Evolutionary conservation across 371 early-diverging fungal species (phyloP), one percentile per base, ranked within the genome.

Genomic region (Actinomortierella wolfii): DNA sequence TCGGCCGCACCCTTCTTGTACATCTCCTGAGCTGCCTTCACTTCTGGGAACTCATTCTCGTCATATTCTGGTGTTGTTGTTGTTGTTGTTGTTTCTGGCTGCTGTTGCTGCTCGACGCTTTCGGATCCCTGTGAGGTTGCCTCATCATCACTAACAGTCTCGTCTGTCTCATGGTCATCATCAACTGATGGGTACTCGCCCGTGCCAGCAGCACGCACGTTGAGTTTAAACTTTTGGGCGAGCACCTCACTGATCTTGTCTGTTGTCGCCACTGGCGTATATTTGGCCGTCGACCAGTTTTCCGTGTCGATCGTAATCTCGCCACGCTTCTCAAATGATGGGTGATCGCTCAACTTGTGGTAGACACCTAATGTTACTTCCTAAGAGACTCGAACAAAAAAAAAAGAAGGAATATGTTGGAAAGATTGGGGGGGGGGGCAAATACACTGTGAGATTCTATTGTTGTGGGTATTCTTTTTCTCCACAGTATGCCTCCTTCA

Each of bases 321-420:
- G 34, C 71, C 71, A 25, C 71, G 65, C 48, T 65, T 70, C 49
- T 70, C 71, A 46, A 61, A 70, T n/a, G 65, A 54, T 23, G 64
- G 65, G 56, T 61, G 65, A 29, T 65, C 71, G 29, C 62, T 70
- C 51, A 70, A 17, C 41, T 70, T 70, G 56, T 70, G 71, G 54
- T 54, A 70, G 20, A 70, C 71, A 15, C 62, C 66, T 39, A 70
- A 50, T 18, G 71, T 70, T 3, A 70, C 62, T 41, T 70, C 71
- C 71, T 65, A 51, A 21, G 53, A n/a, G 28, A 29, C 21, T 24
- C 2, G 4, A n/a, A 47, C 25, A 9, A 43, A 39, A 28, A 39
- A n/a, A 14, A 29, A 45, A 43, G 21, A 18, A 44, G 42, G 3
- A 17, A n/a, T n/a, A n/a, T n/a, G n/a, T n/a, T n/a, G n/a, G n/a